Evolutionary conservation across 495 filamentous ascomycete genomes (phyloP), one percentile per base, ranked within the genome.

Genomic region (Lasiosphaeria ovina): DNA sequence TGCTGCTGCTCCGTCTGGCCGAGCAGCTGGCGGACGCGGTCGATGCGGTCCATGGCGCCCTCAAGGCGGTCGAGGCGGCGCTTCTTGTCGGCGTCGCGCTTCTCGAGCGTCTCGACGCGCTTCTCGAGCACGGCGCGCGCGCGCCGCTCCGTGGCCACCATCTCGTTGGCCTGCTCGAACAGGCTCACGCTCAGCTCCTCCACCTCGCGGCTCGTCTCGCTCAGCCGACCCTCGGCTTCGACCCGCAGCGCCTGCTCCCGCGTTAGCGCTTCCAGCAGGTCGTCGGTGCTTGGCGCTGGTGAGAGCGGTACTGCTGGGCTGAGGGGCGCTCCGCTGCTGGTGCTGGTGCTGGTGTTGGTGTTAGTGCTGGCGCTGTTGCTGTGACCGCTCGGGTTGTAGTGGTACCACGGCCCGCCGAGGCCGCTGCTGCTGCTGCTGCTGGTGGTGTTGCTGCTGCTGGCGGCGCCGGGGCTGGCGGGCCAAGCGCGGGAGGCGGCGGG

Each of bases 161-260:
- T 98, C 79, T 96, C 90, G 67, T 98, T 98, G 16, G 94, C 94
- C 74, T 96, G 87, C 70, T 90, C 86, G 75, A 98, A 98, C 54
- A 98, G 77, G 63, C 87, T 84, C 50, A 86, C 89, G 38, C 85
- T 91, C 64, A 98, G 77, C 67, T 98, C 94, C 72, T 98, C 95
- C 12, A 98, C 80, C 76, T 98, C 94, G 1, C 76, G 80, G 53
- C 81, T 88, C 35, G 91, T 87, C 56, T 87, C 83, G 64, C 78
- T 79, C 35, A 96, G 77, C 61, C 85, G 82, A 40, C 80, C 79
- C 75, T 98, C 94, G 3, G 93, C 93, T 11, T 83, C 81, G 31
- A 81, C 79, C 47, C 94, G 88, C 53, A 92, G 77, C 35, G 72
- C 71, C 65, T 88, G 85, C 70, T 97, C 94, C 54, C 83, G 83